These are phyloP conservation scores for Colletotrichum higginsianum DNA, from an alignment of 2,329 filamentous ascomycete genomes.

Conservation along the genomic window DNA sequence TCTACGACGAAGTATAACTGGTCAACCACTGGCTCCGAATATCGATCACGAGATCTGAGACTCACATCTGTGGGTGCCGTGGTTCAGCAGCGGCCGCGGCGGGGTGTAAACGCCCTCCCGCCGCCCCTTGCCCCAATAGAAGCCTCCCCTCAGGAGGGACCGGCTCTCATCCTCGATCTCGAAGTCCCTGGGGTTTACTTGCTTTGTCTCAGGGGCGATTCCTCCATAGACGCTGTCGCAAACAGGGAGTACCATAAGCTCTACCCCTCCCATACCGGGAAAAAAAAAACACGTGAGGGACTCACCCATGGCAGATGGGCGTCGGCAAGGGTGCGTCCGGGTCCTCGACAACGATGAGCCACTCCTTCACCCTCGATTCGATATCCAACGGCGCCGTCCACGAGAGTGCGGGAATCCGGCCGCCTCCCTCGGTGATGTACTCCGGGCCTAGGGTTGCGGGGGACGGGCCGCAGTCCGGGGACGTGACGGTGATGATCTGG, in stretches of 20 bases:
- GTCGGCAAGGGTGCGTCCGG: conserved; percentile 62
- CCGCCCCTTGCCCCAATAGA: conserved; percentile 61
- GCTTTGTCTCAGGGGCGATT: conserved; percentile 54
- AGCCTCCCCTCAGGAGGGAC: conserved; percentile 58
- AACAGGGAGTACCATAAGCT: neutral
- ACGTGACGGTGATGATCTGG: conserved; percentile 56
- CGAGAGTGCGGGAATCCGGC: conserved; percentile 56
- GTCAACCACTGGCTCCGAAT: neutral
- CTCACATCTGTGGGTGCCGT: conserved; percentile 66
- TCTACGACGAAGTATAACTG: conserved; percentile 48
- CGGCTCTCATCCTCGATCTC: conserved; percentile 48
- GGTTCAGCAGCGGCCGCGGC: conserved; percentile 63
- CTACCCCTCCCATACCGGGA: neutral
- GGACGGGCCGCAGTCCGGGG: conserved; percentile 57
- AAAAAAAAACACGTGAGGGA: neutral
- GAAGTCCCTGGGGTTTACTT: conserved; percentile 56
- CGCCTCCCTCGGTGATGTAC: conserved; percentile 57
- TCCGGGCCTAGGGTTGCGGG: conserved; percentile 53
- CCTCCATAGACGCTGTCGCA: conserved; percentile 52
- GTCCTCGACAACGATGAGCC: conserved; percentile 63
- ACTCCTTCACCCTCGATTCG: conserved; percentile 55
- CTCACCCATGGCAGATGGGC: conserved; percentile 62
- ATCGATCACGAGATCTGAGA: neutral
- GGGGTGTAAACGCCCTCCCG: conserved; percentile 59
- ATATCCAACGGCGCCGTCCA: conserved; percentile 55